Evolutionary conservation across 2,329 filamentous ascomycete species (phyloP).

Genomic region (Diaporthe sp.): DNA sequence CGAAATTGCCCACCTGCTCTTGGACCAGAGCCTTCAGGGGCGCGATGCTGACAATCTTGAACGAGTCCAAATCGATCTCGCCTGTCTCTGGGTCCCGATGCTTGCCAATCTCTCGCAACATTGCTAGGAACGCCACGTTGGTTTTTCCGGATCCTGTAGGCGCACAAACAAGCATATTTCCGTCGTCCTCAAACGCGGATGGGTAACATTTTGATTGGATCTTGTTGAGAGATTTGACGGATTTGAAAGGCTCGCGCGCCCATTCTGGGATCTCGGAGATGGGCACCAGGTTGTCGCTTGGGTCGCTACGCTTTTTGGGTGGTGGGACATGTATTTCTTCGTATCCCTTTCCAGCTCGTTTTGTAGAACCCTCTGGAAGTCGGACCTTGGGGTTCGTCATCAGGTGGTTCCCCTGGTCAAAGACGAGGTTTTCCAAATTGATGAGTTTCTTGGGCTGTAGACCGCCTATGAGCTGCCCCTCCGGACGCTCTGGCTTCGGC

Average conservation of each 20-base stretch:
- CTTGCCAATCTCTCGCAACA: constrained; percentile 96
- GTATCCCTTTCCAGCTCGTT: constrained; percentile 96
- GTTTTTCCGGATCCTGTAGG: constrained; percentile 98
- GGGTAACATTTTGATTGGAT: constrained; percentile 96
- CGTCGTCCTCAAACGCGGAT: constrained; percentile 91
- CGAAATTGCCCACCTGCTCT: constrained; percentile 98
- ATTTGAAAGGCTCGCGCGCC: constrained; percentile 88
- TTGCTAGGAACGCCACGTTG: constrained; percentile 97
- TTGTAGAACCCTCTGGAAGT: constrained; percentile 93
- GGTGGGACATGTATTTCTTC: constrained; percentile 98
- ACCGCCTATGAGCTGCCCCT: constrained; percentile 81
- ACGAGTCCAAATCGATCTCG: constrained; percentile 94
- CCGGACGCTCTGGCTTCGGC: constrained; percentile 67
- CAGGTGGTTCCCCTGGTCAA: constrained; percentile 97
- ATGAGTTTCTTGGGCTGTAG: constrained; percentile 89
- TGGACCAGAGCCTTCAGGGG: constrained; percentile 96
- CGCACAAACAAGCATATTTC: constrained; percentile 97
- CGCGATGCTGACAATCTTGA: constrained; percentile 99
- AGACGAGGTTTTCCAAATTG: constrained; percentile 95
- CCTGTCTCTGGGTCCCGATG: constrained; percentile 89
- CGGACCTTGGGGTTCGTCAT: constrained; percentile 99
- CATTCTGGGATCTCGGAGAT: constrained; percentile 92
- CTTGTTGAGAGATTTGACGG: constrained; percentile 88
- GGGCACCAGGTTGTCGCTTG: constrained; percentile 84
- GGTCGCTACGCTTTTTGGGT: constrained; percentile 87